Evolutionary conservation across 2,329 filamentous ascomycete genomes (phyloP), one percentile per base, ranked within the genome.

Genomic region (Alternaria longipes): DNA sequence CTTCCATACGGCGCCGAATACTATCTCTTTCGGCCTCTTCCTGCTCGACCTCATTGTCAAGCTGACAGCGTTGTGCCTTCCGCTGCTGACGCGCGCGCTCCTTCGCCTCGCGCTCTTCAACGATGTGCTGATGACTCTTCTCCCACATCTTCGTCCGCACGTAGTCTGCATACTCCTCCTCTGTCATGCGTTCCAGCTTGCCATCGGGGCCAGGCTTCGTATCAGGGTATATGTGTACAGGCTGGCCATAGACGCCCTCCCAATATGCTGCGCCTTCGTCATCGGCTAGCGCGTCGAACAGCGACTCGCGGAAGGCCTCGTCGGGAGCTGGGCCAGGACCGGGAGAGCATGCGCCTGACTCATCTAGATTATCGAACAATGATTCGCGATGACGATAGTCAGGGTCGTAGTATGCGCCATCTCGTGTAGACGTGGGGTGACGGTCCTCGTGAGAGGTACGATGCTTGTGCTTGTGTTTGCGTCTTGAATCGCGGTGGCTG

Each of bases 221-320:
- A 26, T 86, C 83, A 0, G 87, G 76, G 75, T 96, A 97, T 7
- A 88, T 87, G 79, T 97, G 93, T 51, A 98, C 91, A 0, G 95
- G 94, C 77, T 98, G 94, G 1, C 93, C 94, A 79, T 98, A 99
- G n/a, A 99, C 92, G 16, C 88, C 88, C 78, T 97, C 91, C 95
- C 95, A 99, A 81, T 95, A 99, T 8, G 89, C 87, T 2, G 95
- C 95, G 47, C 94, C 95, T 80, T 99, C 95, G 75, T 98, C 94
- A 79, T 99, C 95, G 38, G 93, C 94, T 79, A 99, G 90, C 32
- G 95, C 95, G 78, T 99, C 95, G 81, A 98, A 98, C 5, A 99
- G 89, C 0, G 93, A 97, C 78, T 97, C 92, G 30, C 92, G 90
- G 78, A 99, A 99, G 1, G 94, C 93, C 0, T 86, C 83, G 41